Percentiles rank a stretch among this genome's conserved stretches.
Conservation (phyloP, 805 yeast species). For the Wickerhamomyces queroliae region DNA sequence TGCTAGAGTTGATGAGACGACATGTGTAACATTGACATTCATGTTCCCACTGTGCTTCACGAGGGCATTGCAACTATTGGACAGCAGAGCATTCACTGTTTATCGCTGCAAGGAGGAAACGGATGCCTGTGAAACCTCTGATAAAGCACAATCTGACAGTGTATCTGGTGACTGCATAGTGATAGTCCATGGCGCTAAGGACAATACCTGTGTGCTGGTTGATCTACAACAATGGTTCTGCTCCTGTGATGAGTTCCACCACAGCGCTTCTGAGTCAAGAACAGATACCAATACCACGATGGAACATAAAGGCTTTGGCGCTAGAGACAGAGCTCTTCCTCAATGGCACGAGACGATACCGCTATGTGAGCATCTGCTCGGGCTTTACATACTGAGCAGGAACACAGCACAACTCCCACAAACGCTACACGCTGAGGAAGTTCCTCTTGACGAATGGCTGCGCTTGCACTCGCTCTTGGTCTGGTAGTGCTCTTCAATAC, state of each 20-base stretch:
- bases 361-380: conserved; percentile 10
- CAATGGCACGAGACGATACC: conserved; percentile 3
- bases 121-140: too few relatives aligned
- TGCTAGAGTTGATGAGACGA: neutral
- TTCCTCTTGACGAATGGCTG: neutral
- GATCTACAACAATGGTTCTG: conserved; percentile 16
- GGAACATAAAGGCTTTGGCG: neutral
- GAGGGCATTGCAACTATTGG: conserved; percentile 3
- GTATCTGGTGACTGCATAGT: neutral
- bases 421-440: neutral
- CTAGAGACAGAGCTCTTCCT: neutral
- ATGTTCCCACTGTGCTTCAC: conserved; percentile 4
- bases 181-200: conserved; percentile 1
- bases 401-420: neutral
- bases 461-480: neutral
- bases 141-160: neutral
- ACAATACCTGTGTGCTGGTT: neutral
- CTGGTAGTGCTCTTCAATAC: neutral
- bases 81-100: neutral
- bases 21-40: conserved; percentile 9
- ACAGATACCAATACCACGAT: neutral
- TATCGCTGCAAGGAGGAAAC: neutral
- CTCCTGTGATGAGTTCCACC: conserved; percentile 7
- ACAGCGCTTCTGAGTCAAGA: neutral
- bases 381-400: neutral